These are phyloP conservation scores for Exophiala sideris DNA, from an alignment of 2,329 filamentous ascomycete species.

Conservation along the genomic window DNA sequence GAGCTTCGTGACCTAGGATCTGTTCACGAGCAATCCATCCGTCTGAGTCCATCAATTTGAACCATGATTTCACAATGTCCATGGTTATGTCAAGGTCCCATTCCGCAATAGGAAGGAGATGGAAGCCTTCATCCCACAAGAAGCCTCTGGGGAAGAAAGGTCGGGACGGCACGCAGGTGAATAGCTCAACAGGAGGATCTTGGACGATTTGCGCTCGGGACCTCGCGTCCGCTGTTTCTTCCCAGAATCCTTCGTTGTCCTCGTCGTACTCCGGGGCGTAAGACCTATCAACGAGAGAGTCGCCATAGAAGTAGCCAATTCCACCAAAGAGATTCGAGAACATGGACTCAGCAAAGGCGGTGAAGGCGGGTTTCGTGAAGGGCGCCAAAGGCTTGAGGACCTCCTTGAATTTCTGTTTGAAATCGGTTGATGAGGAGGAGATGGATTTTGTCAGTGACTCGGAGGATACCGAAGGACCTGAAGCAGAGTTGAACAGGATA, in stretches of 20 bases:
- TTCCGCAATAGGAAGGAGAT: slow-evolving; percentile 83
- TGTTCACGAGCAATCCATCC: slow-evolving; percentile 97
- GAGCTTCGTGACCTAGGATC: slow-evolving; percentile 85
- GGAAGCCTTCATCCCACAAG: slow-evolving; percentile 97
- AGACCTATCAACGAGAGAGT: slow-evolving; percentile 83
- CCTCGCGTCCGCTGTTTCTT: slow-evolving; percentile 79
- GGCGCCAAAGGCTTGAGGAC: slow-evolving; percentile 72
- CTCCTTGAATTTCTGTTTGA: slow-evolving; percentile 69
- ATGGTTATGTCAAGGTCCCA: slow-evolving; percentile 87
- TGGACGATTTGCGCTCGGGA: slow-evolving; percentile 63
- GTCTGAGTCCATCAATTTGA: slow-evolving; percentile 90
- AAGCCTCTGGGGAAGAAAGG: slow-evolving; percentile 97
- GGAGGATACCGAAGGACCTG: slow-evolving; percentile 55
- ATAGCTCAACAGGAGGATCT: slow-evolving; percentile 83
- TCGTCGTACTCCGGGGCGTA: slow-evolving; percentile 93
- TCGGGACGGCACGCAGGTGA: slow-evolving; percentile 84
- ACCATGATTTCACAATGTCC: slow-evolving; percentile 93
- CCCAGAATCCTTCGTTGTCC: slow-evolving; percentile 93
- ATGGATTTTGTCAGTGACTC: slow-evolving; percentile 70
- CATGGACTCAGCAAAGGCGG: slow-evolving; percentile 79
- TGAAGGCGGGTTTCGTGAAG: slow-evolving; percentile 70
- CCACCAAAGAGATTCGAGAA: slow-evolving; percentile 93
- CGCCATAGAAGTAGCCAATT: slow-evolving; percentile 90
- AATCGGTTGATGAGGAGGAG: slow-evolving; percentile 61
- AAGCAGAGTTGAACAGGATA: slow-evolving; percentile 79